Evolutionary conservation across 495 filamentous ascomycete genomes (phyloP).

Genomic region (Penicillium pancosmium): DNA sequence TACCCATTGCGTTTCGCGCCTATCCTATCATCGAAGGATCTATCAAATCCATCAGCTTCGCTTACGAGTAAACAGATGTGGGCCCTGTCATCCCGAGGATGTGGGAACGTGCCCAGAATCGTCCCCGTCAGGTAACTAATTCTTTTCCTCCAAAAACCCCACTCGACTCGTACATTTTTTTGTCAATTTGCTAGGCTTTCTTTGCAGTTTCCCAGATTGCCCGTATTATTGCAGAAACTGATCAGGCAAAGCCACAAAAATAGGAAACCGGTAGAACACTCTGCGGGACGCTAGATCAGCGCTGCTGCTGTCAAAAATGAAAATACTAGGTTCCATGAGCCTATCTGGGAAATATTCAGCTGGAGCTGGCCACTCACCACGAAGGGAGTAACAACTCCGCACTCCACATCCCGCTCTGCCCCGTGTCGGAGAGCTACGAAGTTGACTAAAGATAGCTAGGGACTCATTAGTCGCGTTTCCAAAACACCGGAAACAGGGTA

Average conservation of each 20-base stretch:
- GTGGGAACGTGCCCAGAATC: background rate
- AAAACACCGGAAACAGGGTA: background rate
- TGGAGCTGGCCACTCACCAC: conserved; percentile 10
- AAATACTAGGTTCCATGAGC: background rate
- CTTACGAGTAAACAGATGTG: background rate
- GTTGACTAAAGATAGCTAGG: background rate
- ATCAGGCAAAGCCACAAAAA: no score
- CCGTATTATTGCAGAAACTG: no score
- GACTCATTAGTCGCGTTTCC: conserved; percentile 4
- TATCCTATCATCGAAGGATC: background rate
- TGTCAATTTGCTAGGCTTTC: background rate
- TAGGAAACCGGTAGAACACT: background rate
- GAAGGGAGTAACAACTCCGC: background rate
- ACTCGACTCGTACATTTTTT: no score
- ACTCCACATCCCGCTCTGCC: conserved; percentile 21
- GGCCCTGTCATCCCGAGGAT: background rate
- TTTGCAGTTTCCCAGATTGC: background rate
- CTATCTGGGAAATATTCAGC: background rate
- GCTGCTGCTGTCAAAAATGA: conserved; percentile 7
- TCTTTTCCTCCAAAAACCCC: no score
- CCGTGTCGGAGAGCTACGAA: conserved; percentile 6
- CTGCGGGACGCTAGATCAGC: conserved; percentile 8
- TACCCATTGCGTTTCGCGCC: background rate
- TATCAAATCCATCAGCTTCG: background rate
- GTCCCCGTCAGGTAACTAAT: background rate